These are phyloP conservation scores for Strobilomyces confusus DNA, from an alignment of 768 basidiomycete genomes.

Conservation along the genomic window DNA sequence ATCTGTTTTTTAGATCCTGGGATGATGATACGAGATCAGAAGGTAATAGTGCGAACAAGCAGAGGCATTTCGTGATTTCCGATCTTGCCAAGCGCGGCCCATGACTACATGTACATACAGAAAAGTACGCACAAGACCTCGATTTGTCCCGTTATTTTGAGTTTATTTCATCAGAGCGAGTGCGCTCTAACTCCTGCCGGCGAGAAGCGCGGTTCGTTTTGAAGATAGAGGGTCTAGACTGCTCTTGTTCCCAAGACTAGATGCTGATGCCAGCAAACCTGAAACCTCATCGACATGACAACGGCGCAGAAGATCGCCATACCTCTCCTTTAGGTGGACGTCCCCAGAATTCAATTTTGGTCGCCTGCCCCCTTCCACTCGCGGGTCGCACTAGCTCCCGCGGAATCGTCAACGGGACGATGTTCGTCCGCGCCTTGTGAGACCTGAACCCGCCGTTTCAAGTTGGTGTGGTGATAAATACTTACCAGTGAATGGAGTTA, in stretches of 20 bases:
- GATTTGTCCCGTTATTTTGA: neutral
- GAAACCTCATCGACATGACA: neutral
- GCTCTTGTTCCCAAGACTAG: neutral
- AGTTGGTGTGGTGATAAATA: too few relatives aligned
- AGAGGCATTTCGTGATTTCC: neutral
- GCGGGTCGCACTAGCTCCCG: too few relatives aligned
- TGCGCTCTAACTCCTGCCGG: neutral
- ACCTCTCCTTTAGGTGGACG: neutral
- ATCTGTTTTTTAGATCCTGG: slow-evolving; percentile 15
- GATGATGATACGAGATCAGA: neutral
- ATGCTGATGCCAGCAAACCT: neutral
- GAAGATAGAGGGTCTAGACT: neutral
- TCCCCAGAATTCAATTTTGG: neutral
- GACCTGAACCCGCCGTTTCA: too few relatives aligned
- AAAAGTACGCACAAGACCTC: neutral
- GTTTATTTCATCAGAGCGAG: neutral
- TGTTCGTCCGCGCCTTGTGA: too few relatives aligned
- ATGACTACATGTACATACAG: too few relatives aligned
- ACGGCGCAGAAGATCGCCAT: neutral
- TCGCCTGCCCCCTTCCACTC: neutral
- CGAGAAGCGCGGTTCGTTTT: neutral
- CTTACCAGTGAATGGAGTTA: too few relatives aligned
- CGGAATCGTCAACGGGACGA: too few relatives aligned
- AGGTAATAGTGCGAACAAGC: neutral
- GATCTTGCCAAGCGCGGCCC: neutral